Conservation (phyloP, 345 rosid species). For the Sisymbrium irio region DNA sequence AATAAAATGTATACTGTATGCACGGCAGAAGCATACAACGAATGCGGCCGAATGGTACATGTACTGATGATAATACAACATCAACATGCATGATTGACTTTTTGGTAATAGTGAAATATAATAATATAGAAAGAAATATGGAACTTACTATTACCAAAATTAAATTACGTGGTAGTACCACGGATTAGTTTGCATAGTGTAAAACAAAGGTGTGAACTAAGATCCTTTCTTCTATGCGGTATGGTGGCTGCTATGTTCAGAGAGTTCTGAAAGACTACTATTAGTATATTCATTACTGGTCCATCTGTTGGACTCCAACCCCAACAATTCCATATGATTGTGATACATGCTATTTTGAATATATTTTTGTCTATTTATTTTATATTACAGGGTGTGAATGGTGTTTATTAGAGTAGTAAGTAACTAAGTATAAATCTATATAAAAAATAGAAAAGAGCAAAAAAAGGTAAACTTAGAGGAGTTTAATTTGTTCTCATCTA, state of each 20-base stretch:
- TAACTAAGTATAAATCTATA: neutral
- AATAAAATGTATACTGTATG: slow-evolving; percentile 1
- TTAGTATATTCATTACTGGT: neutral
- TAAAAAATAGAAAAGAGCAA: neutral
- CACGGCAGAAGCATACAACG: slow-evolving; percentile 19
- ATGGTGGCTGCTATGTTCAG: slow-evolving; percentile 29
- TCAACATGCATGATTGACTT: slow-evolving; percentile 25
- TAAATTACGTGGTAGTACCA: slow-evolving; percentile 12
- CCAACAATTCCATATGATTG: neutral
- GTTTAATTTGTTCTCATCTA: neutral
- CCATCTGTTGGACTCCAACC: neutral
- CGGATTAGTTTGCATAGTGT: slow-evolving; percentile 15
- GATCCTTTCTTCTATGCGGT: slow-evolving; percentile 6
- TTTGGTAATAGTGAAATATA: neutral
- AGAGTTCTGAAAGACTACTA: slow-evolving; percentile 7
- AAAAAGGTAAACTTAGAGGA: too few relatives aligned
- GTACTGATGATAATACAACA: slow-evolving; percentile 18
- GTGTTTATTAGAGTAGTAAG: neutral
- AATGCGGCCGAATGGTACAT: slow-evolving; percentile 24
- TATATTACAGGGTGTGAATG: neutral
- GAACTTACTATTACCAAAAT: neutral
- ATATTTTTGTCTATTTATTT: neutral
- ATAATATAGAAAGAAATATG: neutral
- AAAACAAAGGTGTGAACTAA: slow-evolving; percentile 33
- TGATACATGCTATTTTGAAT: neutral